A percentile compares a stretch with the other conserved stretches of the same genome.
Evolutionary conservation across 2,329 filamentous ascomycete species (phyloP).

Genomic region (Sarocladium brachiariae): DNA sequence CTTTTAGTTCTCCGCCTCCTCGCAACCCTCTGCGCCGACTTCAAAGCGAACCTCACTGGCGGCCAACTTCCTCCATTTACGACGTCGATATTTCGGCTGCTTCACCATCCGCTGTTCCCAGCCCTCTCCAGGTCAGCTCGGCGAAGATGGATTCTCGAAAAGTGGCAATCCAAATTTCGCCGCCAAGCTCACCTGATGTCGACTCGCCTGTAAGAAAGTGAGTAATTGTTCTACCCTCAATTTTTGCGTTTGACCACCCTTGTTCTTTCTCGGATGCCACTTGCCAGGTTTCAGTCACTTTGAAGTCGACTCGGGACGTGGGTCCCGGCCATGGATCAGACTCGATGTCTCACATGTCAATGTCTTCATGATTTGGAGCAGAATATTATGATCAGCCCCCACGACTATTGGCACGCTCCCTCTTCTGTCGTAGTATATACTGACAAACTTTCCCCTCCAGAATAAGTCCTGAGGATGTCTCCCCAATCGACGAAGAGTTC

Average conservation of each 20-base stretch:
- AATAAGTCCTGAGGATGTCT: slow-evolving; percentile 33
- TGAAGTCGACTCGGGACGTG: background rate
- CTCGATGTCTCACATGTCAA: slow-evolving; percentile 9
- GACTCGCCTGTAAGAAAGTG: slow-evolving; percentile 4
- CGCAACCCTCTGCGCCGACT: slow-evolving; percentile 4
- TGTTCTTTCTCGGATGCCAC: slow-evolving; percentile 2
- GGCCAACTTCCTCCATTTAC: slow-evolving; percentile 4
- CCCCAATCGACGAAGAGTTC: slow-evolving; percentile 43
- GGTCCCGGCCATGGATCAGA: background rate
- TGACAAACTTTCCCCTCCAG: slow-evolving; percentile 15
- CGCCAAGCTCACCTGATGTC: slow-evolving; percentile 11
- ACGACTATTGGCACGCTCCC: background rate
- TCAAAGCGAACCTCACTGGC: background rate
- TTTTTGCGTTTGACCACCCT: background rate
- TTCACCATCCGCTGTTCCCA: slow-evolving; percentile 5
- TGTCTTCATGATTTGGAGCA: background rate
- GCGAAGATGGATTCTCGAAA: slow-evolving; percentile 4
- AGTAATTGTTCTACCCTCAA: background rate
- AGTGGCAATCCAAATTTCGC: background rate
- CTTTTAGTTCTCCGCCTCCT: background rate
- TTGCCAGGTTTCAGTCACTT: slow-evolving; percentile 3
- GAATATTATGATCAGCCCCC: background rate
- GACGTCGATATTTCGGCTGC: slow-evolving; percentile 1
- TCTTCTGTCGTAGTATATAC: background rate
- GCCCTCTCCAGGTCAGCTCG: slow-evolving; percentile 3